Evolutionary conservation across 2,329 filamentous ascomycete species (phyloP).

Genomic region (Phoma sp.): DNA sequence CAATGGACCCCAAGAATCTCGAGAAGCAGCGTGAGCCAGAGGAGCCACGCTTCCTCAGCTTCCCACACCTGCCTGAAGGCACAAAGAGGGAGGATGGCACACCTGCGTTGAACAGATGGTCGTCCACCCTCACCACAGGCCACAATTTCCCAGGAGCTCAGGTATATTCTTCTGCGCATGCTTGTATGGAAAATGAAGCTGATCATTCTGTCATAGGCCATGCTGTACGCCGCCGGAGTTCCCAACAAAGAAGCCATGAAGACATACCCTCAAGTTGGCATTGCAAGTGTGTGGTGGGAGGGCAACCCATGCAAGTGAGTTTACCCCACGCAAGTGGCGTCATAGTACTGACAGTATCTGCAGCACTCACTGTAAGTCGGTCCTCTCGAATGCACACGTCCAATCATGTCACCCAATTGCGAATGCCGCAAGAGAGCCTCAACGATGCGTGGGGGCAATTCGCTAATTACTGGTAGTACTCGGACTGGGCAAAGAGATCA

Average conservation of each 20-base stretch:
- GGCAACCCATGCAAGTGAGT: slow-evolving; percentile 93
- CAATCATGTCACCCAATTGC: neutral
- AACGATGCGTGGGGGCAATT: slow-evolving; percentile 18
- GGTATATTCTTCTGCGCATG: slow-evolving; percentile 56
- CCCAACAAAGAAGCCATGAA: slow-evolving; percentile 86
- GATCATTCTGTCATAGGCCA: slow-evolving; percentile 79
- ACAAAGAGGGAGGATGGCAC: slow-evolving; percentile 62
- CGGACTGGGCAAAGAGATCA: slow-evolving; percentile 87
- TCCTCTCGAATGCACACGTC: neutral
- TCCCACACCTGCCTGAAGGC: slow-evolving; percentile 62
- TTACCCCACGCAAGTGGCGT: slow-evolving; percentile 19
- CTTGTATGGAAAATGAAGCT: neutral
- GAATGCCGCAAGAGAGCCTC: slow-evolving; percentile 16
- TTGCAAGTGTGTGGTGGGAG: slow-evolving; percentile 96
- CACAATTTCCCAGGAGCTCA: slow-evolving; percentile 94
- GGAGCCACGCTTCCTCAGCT: slow-evolving; percentile 61
- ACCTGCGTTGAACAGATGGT: slow-evolving; percentile 83
- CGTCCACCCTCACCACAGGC: slow-evolving; percentile 77
- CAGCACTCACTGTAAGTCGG: slow-evolving; percentile 59
- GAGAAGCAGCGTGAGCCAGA: slow-evolving; percentile 47
- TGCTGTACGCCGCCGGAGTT: slow-evolving; percentile 93
- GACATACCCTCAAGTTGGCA: slow-evolving; percentile 86
- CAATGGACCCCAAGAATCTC: slow-evolving; percentile 48
- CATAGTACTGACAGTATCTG: slow-evolving; percentile 31
- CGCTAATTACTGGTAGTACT: slow-evolving; percentile 64